Percentiles rank a stretch among this genome's conserved stretches.
These are phyloP conservation scores for Geotrichum restrictum DNA, from an alignment of 1,139 yeast species.

Conservation along the genomic window DNA sequence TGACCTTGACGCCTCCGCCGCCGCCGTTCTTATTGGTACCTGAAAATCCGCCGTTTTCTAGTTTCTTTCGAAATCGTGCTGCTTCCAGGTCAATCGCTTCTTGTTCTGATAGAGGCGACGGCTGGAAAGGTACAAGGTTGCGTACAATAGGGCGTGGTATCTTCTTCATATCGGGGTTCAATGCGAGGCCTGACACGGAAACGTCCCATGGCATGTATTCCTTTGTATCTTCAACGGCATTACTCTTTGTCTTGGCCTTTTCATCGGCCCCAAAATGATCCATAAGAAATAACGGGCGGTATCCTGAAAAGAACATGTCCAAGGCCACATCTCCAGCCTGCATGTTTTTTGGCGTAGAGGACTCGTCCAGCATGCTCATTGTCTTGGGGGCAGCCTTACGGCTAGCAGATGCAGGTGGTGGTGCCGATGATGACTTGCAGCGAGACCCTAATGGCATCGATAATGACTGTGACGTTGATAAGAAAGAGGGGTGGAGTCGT, in stretches of 20 bases:
- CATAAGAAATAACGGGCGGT: constrained; percentile 33
- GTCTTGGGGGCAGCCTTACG: constrained; percentile 4
- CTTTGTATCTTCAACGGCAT: constrained; percentile 12
- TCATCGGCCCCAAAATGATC: constrained; percentile 13
- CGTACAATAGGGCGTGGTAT: constrained; percentile 27
- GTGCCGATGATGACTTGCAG: constrained; percentile 17
- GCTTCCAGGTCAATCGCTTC: constrained; percentile 17
- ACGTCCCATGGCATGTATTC: constrained; percentile 25
- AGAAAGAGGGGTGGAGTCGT: neutral
- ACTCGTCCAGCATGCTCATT: constrained; percentile 6
- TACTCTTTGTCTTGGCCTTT: neutral
- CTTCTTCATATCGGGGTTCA: constrained; percentile 26
- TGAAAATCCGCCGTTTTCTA: neutral
- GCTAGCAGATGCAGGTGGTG: constrained; percentile 19
- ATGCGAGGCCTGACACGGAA: constrained; percentile 23
- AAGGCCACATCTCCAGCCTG: constrained; percentile 25
- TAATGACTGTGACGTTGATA: neutral
- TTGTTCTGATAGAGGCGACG: constrained; percentile 20
- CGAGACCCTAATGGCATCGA: constrained; percentile 7
- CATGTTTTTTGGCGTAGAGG: constrained; percentile 9
- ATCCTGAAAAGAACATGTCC: constrained; percentile 34
- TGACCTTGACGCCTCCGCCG: constrained; percentile 9
- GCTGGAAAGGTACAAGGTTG: constrained; percentile 23
- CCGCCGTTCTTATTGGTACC: neutral
- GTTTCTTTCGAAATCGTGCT: constrained; percentile 7